phyloP scores from a whole-genome alignment of 176 grass and related monocot species.

The Cenchrus fungigraminus region DNA sequence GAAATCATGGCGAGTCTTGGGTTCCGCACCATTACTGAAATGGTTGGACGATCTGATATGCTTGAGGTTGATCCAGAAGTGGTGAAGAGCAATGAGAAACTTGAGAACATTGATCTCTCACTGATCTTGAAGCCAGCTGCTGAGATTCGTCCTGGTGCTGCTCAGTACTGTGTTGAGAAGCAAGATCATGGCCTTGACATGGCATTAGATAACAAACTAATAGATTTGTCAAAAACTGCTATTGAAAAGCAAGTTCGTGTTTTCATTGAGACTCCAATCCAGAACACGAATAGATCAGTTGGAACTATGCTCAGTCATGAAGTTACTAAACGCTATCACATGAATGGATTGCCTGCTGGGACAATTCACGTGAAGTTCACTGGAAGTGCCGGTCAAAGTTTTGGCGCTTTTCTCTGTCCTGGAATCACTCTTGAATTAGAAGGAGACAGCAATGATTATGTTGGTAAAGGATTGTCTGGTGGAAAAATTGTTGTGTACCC shows the following conservation, averaged over 20 bases:
- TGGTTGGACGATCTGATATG: slow-evolving; percentile 98
- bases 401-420: slow-evolving; percentile 91
- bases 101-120: slow-evolving; percentile 96
- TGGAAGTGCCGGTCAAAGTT: slow-evolving; percentile 93
- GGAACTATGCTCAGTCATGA: slow-evolving; percentile 97
- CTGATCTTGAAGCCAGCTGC: slow-evolving; percentile 82
- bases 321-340: slow-evolving; percentile 88
- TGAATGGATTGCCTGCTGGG: slow-evolving; percentile 72
- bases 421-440: slow-evolving; percentile 97
- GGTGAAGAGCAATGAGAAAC: slow-evolving; percentile 84
- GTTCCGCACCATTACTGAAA: slow-evolving; percentile 75
- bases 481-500: slow-evolving; percentile 97
- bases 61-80: slow-evolving; percentile 92
- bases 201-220: slow-evolving; percentile 90
- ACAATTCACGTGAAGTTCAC: slow-evolving; percentile 88
- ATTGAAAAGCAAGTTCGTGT: slow-evolving; percentile 69
- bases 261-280: slow-evolving; percentile 77
- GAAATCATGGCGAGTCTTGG: slow-evolving; percentile 95
- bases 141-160: slow-evolving; percentile 73
- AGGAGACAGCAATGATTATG: slow-evolving; percentile 99
- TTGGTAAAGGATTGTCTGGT: slow-evolving; percentile 96
- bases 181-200: slow-evolving; percentile 90
- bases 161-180: slow-evolving; percentile 92
- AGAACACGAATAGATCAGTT: slow-evolving; percentile 83
- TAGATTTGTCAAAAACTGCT: slow-evolving; percentile 64